Evolutionary conservation across 495 filamentous ascomycete genomes (phyloP).

Genomic region (Emericellopsis terricola): DNA sequence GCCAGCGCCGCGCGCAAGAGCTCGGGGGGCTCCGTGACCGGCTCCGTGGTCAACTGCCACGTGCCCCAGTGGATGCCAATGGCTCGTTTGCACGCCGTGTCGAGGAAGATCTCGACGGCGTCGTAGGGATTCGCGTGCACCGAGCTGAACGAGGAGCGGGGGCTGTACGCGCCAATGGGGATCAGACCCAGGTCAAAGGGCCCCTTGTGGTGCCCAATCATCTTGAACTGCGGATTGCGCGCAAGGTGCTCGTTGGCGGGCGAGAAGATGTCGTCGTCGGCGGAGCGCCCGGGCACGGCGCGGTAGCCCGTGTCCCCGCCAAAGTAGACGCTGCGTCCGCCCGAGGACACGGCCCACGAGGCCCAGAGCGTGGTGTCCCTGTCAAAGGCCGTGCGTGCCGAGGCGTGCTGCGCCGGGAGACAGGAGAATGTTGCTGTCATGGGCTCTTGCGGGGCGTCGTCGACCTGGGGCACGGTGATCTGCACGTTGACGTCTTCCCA

Average conservation of each 20-base stretch:
- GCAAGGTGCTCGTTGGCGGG: conserved; percentile 49
- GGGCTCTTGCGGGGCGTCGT: conserved; percentile 6
- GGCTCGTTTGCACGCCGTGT: conserved; percentile 67
- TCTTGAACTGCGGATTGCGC: conserved; percentile 67
- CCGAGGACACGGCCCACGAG: conserved; percentile 67
- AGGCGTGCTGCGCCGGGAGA: conserved; percentile 75
- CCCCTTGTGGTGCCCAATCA: conserved; percentile 67
- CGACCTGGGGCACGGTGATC: conserved; percentile 2
- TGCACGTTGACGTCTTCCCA: conserved; percentile 64
- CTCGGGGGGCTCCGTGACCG: conserved; percentile 66
- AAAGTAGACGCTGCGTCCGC: conserved; percentile 57
- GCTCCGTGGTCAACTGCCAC: conserved; percentile 78
- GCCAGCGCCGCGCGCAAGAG: conserved; percentile 60
- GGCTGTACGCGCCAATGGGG: conserved; percentile 84
- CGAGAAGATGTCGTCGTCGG: conserved; percentile 52
- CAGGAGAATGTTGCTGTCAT: conserved; percentile 67
- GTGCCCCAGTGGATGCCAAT: conserved; percentile 92
- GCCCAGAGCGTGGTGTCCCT: conserved; percentile 65
- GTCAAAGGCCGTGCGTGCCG: conserved; percentile 49
- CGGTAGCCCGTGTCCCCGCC: conserved; percentile 72
- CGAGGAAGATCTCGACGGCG: conserved; percentile 74
- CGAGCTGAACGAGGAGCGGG: conserved; percentile 53
- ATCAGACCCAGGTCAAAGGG: conserved; percentile 89
- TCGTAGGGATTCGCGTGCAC: conserved; percentile 87
- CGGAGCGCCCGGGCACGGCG: conserved; percentile 49